These are phyloP conservation scores for Aspergillus phoenicis DNA, from an alignment of 2,329 filamentous ascomycete genomes.

Conservation along the genomic window DNA sequence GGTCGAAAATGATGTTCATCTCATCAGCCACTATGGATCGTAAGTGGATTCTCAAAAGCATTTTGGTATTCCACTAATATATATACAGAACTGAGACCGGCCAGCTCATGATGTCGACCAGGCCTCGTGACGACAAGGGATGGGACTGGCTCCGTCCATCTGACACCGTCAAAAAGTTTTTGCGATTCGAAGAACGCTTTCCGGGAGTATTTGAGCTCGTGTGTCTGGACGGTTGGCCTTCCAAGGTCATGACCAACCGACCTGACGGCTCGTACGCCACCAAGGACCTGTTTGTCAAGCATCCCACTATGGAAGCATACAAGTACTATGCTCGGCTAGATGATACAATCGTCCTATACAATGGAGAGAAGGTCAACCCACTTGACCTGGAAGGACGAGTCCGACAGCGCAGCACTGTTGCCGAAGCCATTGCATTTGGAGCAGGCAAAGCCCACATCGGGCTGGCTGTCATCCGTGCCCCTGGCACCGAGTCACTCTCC, in stretches of 20 bases:
- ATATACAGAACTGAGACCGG: conserved; percentile 59
- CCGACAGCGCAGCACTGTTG: conserved; percentile 54
- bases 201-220: conserved; percentile 42
- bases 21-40: conserved; percentile 61
- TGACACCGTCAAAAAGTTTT: conserved; percentile 44
- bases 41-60: conserved; percentile 29
- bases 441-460: conserved; percentile 56
- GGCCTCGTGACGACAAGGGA: conserved; percentile 55
- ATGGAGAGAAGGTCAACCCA: conserved; percentile 55
- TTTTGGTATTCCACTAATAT: background rate
- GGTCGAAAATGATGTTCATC: conserved; percentile 56
- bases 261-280: conserved; percentile 53
- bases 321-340: conserved; percentile 52
- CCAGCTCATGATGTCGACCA: conserved; percentile 63
- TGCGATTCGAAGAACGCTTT: conserved; percentile 43
- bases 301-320: conserved; percentile 50
- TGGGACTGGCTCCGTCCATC: conserved; percentile 63
- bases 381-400: conserved; percentile 57
- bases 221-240: conserved; percentile 41
- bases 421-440: conserved; percentile 62
- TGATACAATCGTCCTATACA: conserved; percentile 51
- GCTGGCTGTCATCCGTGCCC: conserved; percentile 55
- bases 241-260: conserved; percentile 48
- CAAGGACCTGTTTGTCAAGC: conserved; percentile 52
- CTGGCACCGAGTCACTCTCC: conserved; percentile 45